Conservation (phyloP, 768 basidiomycete genomes). For the Omphalotus guepiniiformis region DNA sequence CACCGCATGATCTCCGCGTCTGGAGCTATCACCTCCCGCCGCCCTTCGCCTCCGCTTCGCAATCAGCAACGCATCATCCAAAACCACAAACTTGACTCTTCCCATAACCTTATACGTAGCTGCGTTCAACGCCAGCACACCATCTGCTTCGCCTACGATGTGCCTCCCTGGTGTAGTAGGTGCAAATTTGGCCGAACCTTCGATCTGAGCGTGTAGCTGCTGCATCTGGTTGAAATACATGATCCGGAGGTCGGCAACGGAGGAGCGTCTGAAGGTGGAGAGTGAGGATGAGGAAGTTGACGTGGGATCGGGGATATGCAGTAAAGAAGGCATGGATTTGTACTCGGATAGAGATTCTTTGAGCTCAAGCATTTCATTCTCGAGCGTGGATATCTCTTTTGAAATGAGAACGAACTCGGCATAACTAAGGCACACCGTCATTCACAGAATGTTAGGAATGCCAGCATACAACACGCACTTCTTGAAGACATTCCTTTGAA, state of each 20-base stretch:
- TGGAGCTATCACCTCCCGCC: conserved; percentile 40
- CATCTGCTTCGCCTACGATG: conserved; percentile 81
- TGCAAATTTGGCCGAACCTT: conserved; percentile 93
- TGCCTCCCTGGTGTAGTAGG: conserved; percentile 90
- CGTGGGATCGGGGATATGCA: conserved; percentile 84
- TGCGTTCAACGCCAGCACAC: conserved; percentile 79
- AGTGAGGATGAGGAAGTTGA: conserved; percentile 46
- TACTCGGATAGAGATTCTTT: conserved; percentile 93
- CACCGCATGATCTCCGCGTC: conserved; percentile 38
- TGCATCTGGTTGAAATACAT: conserved; percentile 96
- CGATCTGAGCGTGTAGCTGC: conserved; percentile 81
- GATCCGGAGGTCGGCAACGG: conserved; percentile 91
- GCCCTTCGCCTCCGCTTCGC: conserved; percentile 71
- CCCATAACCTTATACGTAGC: conserved; percentile 94
- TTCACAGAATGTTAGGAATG: conserved; percentile 3
- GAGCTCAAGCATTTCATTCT: conserved; percentile 97
- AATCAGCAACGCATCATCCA: conserved; percentile 90
- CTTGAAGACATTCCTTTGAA: conserved; percentile 93
- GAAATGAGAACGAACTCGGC: conserved; percentile 96
- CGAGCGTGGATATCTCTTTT: conserved; percentile 93
- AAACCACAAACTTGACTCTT: conserved; percentile 81
- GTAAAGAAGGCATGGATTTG: conserved; percentile 90
- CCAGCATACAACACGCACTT: conserved; percentile 49
- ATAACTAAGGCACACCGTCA: conserved; percentile 52
- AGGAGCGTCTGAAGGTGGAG: conserved; percentile 66